Evolutionary conservation across 2,329 filamentous ascomycete species (phyloP).

Genomic region (Zymoseptoria tritici): DNA sequence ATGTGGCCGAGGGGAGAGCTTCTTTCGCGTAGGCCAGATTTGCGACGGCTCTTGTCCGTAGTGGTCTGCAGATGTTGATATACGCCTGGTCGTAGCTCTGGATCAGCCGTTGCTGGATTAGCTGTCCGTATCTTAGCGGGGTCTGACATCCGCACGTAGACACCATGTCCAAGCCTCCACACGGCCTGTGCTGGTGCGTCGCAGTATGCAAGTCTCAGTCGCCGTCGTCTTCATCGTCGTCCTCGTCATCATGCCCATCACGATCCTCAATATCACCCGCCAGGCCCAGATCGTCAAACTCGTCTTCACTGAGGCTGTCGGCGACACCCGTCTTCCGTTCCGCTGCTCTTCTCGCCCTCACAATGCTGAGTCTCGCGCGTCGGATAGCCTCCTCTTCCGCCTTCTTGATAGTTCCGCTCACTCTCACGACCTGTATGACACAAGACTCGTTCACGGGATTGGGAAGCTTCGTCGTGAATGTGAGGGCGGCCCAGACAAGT

Average conservation of each 20-base stretch:
- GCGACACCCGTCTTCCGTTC: neutral
- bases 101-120: too few relatives aligned
- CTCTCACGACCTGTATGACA: slow-evolving; percentile 74
- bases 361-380: slow-evolving; percentile 63
- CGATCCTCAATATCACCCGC: slow-evolving; percentile 40
- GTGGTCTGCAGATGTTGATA: too few relatives aligned
- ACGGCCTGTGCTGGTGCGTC: neutral
- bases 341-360: slow-evolving; percentile 51
- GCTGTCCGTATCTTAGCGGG: too few relatives aligned
- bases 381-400: slow-evolving; percentile 83
- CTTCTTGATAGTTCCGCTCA: slow-evolving; percentile 89
- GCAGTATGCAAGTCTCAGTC: neutral
- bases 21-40: too few relatives aligned
- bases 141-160: too few relatives aligned
- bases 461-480: slow-evolving; percentile 66
- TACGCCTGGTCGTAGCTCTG: too few relatives aligned
- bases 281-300: slow-evolving; percentile 37
- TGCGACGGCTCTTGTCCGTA: too few relatives aligned
- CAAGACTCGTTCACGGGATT: slow-evolving; percentile 55
- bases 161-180: neutral
- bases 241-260: slow-evolving; percentile 42
- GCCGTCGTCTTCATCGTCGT: slow-evolving; percentile 20
- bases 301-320: slow-evolving; percentile 10
- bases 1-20: too few relatives aligned
- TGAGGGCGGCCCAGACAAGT: slow-evolving; percentile 82